phyloP scores from a whole-genome alignment of 1,284 basidiomycete genomes.

The Malassezia furfur region DNA sequence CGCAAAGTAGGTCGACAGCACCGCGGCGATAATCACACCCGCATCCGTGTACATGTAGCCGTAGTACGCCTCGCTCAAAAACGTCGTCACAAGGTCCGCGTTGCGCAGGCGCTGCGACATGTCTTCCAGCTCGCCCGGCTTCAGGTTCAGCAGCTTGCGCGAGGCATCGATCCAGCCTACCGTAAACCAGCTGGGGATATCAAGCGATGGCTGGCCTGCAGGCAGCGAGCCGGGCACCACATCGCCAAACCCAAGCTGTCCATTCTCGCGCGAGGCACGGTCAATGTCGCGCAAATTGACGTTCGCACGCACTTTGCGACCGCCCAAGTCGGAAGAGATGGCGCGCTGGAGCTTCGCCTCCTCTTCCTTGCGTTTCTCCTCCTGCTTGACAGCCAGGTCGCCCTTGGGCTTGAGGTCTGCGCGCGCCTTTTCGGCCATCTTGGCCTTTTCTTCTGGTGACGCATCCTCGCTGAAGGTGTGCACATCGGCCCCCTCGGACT shows the following conservation, averaged over 20 bases:
- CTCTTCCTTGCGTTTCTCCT: constrained; percentile 8
- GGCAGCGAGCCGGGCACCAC: constrained; percentile 29
- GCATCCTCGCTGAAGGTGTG: constrained; percentile 39
- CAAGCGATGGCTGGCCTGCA: constrained; percentile 24
- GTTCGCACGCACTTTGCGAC: constrained; percentile 31
- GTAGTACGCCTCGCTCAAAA: constrained; percentile 29
- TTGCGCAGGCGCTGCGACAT: constrained; percentile 17
- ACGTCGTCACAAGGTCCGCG: constrained; percentile 27
- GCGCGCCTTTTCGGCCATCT: constrained; percentile 26
- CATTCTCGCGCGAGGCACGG: constrained; percentile 28
- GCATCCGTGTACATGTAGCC: constrained; percentile 40
- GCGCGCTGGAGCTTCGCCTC: constrained; percentile 14
- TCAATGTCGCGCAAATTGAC: constrained; percentile 36
- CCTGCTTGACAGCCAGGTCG: constrained; percentile 15
- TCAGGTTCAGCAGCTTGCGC: constrained; percentile 23
- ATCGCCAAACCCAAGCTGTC: constrained; percentile 26
- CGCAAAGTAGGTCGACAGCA: constrained; percentile 36
- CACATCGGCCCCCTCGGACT: constrained; percentile 33
- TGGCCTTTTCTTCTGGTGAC: constrained; percentile 37
- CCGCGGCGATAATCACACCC: constrained; percentile 32
- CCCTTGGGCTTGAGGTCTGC: constrained; percentile 28
- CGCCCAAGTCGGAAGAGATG: constrained; percentile 32
- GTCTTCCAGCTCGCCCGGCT: constrained; percentile 21
- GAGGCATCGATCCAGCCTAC: constrained; percentile 37
- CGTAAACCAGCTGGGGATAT: constrained; percentile 28